Evolutionary conservation across 1,284 basidiomycete genomes (phyloP).

Genomic region (Blastosporella zonata): DNA sequence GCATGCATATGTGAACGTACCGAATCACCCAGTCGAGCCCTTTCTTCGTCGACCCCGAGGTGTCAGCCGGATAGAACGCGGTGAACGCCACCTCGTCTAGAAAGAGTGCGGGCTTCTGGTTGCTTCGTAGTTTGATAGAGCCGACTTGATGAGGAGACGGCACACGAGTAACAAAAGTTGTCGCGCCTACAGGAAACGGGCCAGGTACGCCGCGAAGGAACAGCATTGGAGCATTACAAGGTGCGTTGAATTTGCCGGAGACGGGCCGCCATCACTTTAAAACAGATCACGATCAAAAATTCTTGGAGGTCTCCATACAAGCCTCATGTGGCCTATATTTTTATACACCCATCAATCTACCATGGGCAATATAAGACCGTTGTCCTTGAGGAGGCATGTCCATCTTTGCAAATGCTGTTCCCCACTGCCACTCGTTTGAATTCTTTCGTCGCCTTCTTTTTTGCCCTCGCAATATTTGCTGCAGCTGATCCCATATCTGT

Average conservation of each 20-base stretch:
- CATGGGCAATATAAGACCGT: slow-evolving; percentile 3
- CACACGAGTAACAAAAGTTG: slow-evolving; percentile 47
- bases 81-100: slow-evolving; percentile 59
- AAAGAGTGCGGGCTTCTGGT: slow-evolving; percentile 36
- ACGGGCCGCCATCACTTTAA: not conserved
- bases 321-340: not conserved
- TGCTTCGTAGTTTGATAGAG: slow-evolving; percentile 32
- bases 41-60: slow-evolving; percentile 25
- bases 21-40: slow-evolving; percentile 53
- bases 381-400: not conserved
- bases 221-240: slow-evolving; percentile 33
- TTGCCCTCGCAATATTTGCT: slow-evolving; percentile 6
- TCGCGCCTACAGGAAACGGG: slow-evolving; percentile 51
- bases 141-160: slow-evolving; percentile 38
- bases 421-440: slow-evolving; percentile 20
- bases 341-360: too few relatives aligned
- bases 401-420: slow-evolving; percentile 1
- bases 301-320: not conserved
- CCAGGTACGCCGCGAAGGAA: slow-evolving; percentile 42
- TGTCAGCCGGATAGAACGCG: slow-evolving; percentile 54
- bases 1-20: slow-evolving; percentile 28
- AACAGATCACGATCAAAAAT: not conserved
- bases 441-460: slow-evolving; percentile 8
- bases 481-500: slow-evolving; percentile 25
- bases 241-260: not conserved